Evolutionary conservation across 1,284 basidiomycete species (phyloP).

Genomic region (Cystobasidiaceae sp.): DNA sequence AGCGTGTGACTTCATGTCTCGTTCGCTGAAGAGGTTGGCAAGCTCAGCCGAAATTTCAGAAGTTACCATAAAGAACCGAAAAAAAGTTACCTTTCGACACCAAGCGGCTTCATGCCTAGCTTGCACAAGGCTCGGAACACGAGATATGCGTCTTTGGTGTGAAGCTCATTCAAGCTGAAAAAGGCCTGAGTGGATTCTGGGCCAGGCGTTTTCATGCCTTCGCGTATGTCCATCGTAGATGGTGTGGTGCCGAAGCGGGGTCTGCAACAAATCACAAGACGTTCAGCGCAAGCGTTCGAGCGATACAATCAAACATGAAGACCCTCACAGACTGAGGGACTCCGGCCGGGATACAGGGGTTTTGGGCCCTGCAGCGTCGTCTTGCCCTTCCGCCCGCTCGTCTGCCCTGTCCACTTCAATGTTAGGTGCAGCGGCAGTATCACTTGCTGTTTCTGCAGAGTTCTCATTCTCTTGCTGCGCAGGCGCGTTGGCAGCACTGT

Average conservation of each 20-base stretch:
- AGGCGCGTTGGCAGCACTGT: not conserved
- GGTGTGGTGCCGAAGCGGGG: slow-evolving; percentile 36
- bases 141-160: slow-evolving; percentile 92
- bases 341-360: not conserved
- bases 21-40: slow-evolving; percentile 58
- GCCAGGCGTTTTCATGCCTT: slow-evolving; percentile 28
- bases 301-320: not conserved
- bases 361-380: not conserved
- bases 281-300: not conserved
- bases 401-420: not conserved
- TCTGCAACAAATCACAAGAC: slow-evolving; percentile 38
- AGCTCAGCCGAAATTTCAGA: slow-evolving; percentile 3
- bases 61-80: not conserved
- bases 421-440: not conserved
- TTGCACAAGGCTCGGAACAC: slow-evolving; percentile 94
- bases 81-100: slow-evolving; percentile 70
- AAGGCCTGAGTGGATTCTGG: slow-evolving; percentile 14
- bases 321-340: not conserved
- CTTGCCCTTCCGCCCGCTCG: not conserved
- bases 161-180: slow-evolving; percentile 49
- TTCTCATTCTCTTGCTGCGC: not conserved
- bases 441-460: not conserved
- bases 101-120: slow-evolving; percentile 93
- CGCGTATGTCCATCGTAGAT: too few species aligned
- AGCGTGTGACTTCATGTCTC: slow-evolving; percentile 85